Evolutionary conservation across 495 filamentous ascomycete species (phyloP), one percentile per base, ranked within the genome.

Genomic region (Entonaema liquescens): DNA sequence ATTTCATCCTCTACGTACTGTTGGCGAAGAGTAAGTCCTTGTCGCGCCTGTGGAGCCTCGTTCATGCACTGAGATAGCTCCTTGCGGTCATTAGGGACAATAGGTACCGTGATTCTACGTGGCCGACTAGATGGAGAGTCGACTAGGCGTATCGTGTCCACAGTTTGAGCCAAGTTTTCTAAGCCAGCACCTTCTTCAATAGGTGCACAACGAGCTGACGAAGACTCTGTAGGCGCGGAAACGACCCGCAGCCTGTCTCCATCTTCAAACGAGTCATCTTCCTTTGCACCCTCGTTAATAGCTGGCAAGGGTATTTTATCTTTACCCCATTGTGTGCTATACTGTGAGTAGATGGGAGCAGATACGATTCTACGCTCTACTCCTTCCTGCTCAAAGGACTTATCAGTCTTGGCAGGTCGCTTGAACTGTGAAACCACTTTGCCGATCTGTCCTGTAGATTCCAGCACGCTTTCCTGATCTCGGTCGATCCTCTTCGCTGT

Each of bases 11-110:
- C 63, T 52, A 62, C 47, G 21, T 75, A 76, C 65, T 55, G 73
- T 65, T 74, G 62, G 6, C 62, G 72, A 21, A 72, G 64, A 21
- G 52, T 59, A 17, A 57, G 49, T 19, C 29, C 69, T 28, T 62
- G 19, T 15, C 52, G 60, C 23, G 50, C 28, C 19, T 49, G 25
- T n/a, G 58, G 15, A 35, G 74, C 29, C 36, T 64, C 67, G 26
- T 66, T 49, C 59, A 59, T 28, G 65, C 40, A 65, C 23, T 19
- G 50, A 38, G 74, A 65, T 21, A 72, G 77, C 75, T 84, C 84
- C 74, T 90, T 90, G 19, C 83, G 83, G 35, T 90, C 82, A 26
- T 83, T 85, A 53, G 91, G 76, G 6, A 88, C 86, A 29, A 79
- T 80, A 0, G 77, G 71, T 2, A 75, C 53, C 19, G 4, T 49